Percentiles rank a stretch among this genome's conserved stretches.
phyloP scores from a whole-genome alignment of 2,329 filamentous ascomycete genomes.

The Pseudogymnoascus sp. region DNA sequence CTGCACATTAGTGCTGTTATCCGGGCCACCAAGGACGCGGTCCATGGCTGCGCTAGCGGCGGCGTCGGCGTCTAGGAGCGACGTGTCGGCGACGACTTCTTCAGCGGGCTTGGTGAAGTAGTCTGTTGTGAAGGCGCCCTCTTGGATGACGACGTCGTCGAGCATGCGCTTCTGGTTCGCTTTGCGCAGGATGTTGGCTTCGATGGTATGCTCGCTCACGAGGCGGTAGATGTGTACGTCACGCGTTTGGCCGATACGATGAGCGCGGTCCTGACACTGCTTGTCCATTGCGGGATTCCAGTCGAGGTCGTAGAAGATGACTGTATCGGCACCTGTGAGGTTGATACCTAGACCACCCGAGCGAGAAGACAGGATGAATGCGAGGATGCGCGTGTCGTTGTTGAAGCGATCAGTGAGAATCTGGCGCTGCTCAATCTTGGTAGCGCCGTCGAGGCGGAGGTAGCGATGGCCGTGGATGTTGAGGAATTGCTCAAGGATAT shows the following conservation, averaged over 20 bases:
- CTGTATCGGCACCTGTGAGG: slow-evolving; percentile 89
- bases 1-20: slow-evolving; percentile 55
- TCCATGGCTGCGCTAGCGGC: slow-evolving; percentile 80
- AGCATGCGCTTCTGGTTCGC: slow-evolving; percentile 96
- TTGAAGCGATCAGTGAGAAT: slow-evolving; percentile 97
- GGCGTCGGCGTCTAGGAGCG: slow-evolving; percentile 53
- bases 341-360: slow-evolving; percentile 96
- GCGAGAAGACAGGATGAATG: slow-evolving; percentile 90
- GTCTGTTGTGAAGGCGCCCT: slow-evolving; percentile 95
- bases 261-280: slow-evolving; percentile 94
- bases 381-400: slow-evolving; percentile 81
- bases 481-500: slow-evolving; percentile 94
- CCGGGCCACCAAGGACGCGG: slow-evolving; percentile 58
- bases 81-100: slow-evolving; percentile 54
- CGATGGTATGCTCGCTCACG: slow-evolving; percentile 88
- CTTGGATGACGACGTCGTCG: slow-evolving; percentile 96
- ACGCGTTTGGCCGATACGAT: slow-evolving; percentile 93
- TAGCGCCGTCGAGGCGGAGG: slow-evolving; percentile 89
- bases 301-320: slow-evolving; percentile 98
- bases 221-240: slow-evolving; percentile 98
- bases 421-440: slow-evolving; percentile 91
- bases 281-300: slow-evolving; percentile 99
- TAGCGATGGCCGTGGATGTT: slow-evolving; percentile 98
- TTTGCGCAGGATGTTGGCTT: slow-evolving; percentile 94
- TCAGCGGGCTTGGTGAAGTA: slow-evolving; percentile 76